Conservation (phyloP, 2,329 filamentous ascomycete genomes). For the Orbilia javanica region DNA sequence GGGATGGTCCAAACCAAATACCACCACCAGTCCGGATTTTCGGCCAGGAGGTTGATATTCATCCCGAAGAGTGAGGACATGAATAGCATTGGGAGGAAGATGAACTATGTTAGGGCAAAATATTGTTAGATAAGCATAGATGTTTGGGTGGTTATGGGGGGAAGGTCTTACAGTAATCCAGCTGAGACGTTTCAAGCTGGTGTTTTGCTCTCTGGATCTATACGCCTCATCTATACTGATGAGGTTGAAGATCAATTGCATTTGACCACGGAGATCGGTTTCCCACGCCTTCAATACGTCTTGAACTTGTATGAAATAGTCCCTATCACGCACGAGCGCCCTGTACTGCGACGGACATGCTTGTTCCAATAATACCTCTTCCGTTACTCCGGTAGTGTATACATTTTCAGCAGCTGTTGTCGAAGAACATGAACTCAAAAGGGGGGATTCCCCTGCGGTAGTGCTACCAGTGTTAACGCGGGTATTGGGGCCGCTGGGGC, state of each 20-base stretch:
- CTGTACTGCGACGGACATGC: constrained; percentile 42
- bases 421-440: neutral
- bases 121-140: neutral
- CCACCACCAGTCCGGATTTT: constrained; percentile 59
- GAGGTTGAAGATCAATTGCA: constrained; percentile 59
- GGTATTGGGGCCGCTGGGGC: neutral
- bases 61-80: constrained; percentile 59
- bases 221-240: constrained; percentile 61
- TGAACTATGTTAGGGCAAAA: constrained; percentile 35
- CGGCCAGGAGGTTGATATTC: constrained; percentile 59
- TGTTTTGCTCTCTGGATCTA: constrained; percentile 59
- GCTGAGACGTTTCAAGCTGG: constrained; percentile 58
- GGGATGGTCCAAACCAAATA: constrained; percentile 56
- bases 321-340: constrained; percentile 37
- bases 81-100: constrained; percentile 60
- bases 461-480: neutral
- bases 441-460: neutral
- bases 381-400: neutral
- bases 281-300: constrained; percentile 43
- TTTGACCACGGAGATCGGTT: constrained; percentile 46
- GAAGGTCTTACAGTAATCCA: constrained; percentile 60
- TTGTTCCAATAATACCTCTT: constrained; percentile 11
- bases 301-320: constrained; percentile 44
- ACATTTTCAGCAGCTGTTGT: neutral
- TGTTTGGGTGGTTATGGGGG: neutral